Base-by-base conservation (phyloP, 225 moss, liverwort and hornwort genomes). In the Polytrichum formosum region DNA sequence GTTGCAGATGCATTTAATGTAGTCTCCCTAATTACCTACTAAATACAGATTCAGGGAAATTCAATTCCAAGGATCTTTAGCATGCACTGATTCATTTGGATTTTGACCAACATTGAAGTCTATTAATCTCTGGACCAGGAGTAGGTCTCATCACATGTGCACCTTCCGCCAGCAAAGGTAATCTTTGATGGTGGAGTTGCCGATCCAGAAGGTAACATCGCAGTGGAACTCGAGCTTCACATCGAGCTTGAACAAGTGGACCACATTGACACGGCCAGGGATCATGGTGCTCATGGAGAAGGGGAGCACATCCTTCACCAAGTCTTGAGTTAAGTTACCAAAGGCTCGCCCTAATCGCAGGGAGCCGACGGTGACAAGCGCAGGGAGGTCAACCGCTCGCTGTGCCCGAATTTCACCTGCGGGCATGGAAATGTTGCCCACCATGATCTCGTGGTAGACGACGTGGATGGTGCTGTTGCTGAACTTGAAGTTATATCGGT, bases 101-200 rank as follows among this genome's bases (percentile, higher is more conserved):
- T 46, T 46, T 46, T 13, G 2, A 46, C 13, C 37, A 46, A 13
- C 37, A 46, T 46, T 46, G 46, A 46, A 46, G 46, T 16, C 3
- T 46, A 46, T 4, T 16, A 46, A 46, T 4, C 13, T 46, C 3
- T 46, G 46, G 46, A 46, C 16, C 46, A 46, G 13, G 13, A 3
- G 46, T 16, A 28, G 53, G 35, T 23, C 18, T 31, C 37, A 6
- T 64, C 53, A 83, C 27, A 83, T 54, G 76, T 87, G 87, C 28
- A 87, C 87, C 60, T 87, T 87, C 72, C 63, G 80, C 87, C 87
- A 81, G 87, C 87, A 87, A 5, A 80, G 74, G 23, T 87, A 87
- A 9, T 87, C 78, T 54, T 77, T 75, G 72, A 87, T 72, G 26
- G 80, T 66, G 4, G 81, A 76, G 71, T 87, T 87, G 4, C 78